Evolutionary conservation across 2,329 filamentous ascomycete species (phyloP).

Genomic region (Trichoderma aggressivum): DNA sequence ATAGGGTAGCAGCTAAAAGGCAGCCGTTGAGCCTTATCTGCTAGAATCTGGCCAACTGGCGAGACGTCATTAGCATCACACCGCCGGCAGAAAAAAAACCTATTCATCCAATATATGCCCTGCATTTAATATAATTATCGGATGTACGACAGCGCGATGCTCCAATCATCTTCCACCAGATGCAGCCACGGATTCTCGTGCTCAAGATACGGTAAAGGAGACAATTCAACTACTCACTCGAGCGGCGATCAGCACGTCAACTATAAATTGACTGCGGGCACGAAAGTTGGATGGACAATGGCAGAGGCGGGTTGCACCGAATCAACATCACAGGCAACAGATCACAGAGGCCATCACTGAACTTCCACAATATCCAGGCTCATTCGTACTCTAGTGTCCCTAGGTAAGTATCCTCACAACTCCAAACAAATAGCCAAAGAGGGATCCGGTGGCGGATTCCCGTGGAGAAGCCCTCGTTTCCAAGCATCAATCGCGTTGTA

Average conservation of each 20-base stretch:
- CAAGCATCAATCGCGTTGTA: conserved; percentile 10
- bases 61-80: not conserved
- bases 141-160: not conserved
- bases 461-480: conserved; percentile 5
- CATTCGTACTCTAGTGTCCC: conserved; percentile 24
- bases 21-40: not conserved
- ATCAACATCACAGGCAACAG: not conserved
- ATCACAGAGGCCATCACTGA: not conserved
- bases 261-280: not conserved
- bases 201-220: not conserved
- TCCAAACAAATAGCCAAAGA: conserved; percentile 15
- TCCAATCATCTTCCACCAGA: not conserved
- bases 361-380: conserved; percentile 5
- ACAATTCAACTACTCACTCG: not conserved
- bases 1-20: not conserved
- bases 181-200: not conserved
- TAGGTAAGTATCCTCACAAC: conserved; percentile 21
- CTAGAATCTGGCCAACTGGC: not conserved
- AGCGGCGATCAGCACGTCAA: not conserved
- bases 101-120: not conserved
- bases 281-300: not conserved
- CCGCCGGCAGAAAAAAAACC: not conserved
- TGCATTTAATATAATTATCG: not conserved
- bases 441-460: not conserved
- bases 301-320: not conserved